Evolutionary conservation across 2,329 filamentous ascomycete genomes (phyloP).

Genomic region (Colletotrichum sp.): DNA sequence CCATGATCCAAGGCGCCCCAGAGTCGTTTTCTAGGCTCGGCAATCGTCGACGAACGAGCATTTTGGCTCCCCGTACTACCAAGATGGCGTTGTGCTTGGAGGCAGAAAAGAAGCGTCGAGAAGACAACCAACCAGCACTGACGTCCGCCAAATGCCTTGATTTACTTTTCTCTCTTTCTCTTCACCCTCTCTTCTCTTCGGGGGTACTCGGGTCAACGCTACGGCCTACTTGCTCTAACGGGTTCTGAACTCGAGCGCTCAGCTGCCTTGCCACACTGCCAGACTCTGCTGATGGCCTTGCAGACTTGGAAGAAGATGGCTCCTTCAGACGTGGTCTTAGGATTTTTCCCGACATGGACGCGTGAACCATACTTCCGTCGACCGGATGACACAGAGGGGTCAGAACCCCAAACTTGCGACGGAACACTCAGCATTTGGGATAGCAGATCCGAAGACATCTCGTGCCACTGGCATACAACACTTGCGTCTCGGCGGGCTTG

Average conservation of each 20-base stretch:
- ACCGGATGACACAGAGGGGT: conserved; percentile 8
- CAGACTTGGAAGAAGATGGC: not conserved
- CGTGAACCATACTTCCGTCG: not conserved
- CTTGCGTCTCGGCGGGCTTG: not conserved
- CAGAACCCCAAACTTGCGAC: conserved; percentile 3
- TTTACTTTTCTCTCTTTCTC: not conserved
- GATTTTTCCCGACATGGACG: not conserved
- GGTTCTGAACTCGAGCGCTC: not conserved
- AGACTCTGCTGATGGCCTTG: not conserved
- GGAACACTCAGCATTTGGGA: not conserved
- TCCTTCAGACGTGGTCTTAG: not conserved
- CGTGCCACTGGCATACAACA: not conserved
- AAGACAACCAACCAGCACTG: not conserved
- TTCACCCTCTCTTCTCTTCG: not conserved
- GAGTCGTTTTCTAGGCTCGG: conserved; percentile 7
- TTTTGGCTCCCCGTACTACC: not conserved
- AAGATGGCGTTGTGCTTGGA: not conserved
- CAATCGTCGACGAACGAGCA: conserved; percentile 13
- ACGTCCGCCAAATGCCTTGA: not conserved
- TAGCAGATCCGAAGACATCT: not conserved
- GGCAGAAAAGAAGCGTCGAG: conserved; percentile 14
- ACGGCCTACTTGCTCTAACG: not conserved
- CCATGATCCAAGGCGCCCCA: not conserved
- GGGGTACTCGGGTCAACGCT: not conserved
- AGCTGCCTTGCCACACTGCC: not conserved